These are phyloP conservation scores for Lithospermum erythrorhizon DNA, from an alignment of 257 asterid species.

Conservation along the genomic window DNA sequence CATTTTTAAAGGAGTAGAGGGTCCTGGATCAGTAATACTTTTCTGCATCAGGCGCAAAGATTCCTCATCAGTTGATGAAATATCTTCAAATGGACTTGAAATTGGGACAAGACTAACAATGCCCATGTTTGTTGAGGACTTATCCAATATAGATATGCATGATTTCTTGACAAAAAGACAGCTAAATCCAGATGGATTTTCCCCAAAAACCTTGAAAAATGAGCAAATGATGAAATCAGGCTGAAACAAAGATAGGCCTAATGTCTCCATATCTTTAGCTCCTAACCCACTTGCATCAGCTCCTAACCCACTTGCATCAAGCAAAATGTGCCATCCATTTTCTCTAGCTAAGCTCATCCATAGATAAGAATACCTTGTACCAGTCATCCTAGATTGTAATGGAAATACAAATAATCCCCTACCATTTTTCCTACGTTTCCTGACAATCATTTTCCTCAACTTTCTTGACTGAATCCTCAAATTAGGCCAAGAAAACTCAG, in stretches of 20 bases:
- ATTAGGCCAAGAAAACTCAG: constrained; percentile 62
- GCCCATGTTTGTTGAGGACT: constrained; percentile 33
- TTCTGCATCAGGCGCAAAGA: not conserved
- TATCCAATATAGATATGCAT: constrained; percentile 17
- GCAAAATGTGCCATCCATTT: constrained; percentile 78
- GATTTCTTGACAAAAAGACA: constrained; percentile 64
- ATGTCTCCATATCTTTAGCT: constrained; percentile 77
- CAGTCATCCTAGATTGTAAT: constrained; percentile 60
- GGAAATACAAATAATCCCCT: constrained; percentile 66
- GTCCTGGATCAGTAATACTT: not conserved
- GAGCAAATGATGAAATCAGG: constrained; percentile 72
- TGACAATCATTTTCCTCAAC: constrained; percentile 32
- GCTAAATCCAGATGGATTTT: constrained; percentile 77
- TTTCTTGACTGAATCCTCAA: constrained; percentile 40
- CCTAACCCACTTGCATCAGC: constrained; percentile 69
- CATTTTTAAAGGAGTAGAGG: not conserved
- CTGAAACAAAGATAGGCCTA: constrained; percentile 62
- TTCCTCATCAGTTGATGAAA: constrained; percentile 4
- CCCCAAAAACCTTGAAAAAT: constrained; percentile 64
- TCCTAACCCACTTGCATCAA: constrained; percentile 65
- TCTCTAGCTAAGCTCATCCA: constrained; percentile 85
- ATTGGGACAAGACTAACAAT: constrained; percentile 45
- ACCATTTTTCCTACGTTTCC: constrained; percentile 22
- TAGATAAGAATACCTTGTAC: constrained; percentile 54
- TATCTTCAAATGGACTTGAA: constrained; percentile 9